Percentiles rank a stretch among this genome's conserved stretches.
Conservation (phyloP, 441 rosid genomes). For the Gossypium gossypioides region DNA sequence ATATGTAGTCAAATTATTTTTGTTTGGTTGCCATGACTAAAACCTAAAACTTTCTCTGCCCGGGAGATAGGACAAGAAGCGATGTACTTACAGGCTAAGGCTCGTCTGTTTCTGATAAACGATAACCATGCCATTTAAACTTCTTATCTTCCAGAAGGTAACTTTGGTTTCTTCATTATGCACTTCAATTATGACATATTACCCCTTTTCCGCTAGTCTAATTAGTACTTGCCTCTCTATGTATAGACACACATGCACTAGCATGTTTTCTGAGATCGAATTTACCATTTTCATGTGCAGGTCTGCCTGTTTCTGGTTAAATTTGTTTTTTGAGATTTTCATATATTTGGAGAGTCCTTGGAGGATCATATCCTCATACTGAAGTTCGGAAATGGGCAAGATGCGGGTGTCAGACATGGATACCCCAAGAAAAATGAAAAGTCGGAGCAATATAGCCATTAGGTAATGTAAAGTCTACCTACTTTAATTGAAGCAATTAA, state of each 20-base stretch:
- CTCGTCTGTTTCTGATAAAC: not conserved
- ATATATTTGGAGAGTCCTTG: not conserved
- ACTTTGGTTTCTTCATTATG: constrained; percentile 2
- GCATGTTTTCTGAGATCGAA: not conserved
- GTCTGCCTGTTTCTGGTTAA: not conserved
- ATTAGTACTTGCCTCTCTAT: not conserved
- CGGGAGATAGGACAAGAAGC: not conserved
- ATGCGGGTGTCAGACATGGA: not conserved
- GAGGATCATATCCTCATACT: not conserved
- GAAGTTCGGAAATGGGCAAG: not conserved
- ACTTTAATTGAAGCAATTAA: not conserved
- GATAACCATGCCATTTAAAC: not conserved
- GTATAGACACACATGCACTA: not conserved
- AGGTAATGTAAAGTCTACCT: not conserved
- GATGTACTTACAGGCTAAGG: not conserved
- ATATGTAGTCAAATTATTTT: not conserved
- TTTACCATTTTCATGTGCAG: not conserved
- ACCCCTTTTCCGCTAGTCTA: not conserved
- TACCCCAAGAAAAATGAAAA: not conserved
- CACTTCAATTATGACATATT: not conserved
- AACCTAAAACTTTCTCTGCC: not conserved
- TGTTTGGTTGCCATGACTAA: not conserved
- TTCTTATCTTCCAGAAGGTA: constrained; percentile 10
- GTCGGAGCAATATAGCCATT: not conserved
- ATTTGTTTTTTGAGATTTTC: not conserved